Conservation (phyloP, 179 eudicot genomes). For the Nepenthes alata region DNA sequence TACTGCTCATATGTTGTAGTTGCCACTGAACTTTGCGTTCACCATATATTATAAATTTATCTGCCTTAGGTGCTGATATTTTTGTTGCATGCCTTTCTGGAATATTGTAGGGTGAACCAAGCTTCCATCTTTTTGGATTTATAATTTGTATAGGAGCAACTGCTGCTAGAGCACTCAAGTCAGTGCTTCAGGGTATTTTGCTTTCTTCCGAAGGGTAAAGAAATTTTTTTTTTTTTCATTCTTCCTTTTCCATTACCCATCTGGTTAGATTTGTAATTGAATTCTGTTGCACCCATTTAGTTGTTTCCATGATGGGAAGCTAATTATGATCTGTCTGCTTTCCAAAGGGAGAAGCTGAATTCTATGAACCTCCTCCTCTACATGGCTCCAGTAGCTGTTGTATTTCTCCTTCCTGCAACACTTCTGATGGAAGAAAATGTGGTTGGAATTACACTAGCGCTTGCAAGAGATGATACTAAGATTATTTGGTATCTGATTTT, state of each 20-base stretch:
- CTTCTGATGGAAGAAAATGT: slow-evolving; percentile 37
- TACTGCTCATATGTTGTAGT: neutral
- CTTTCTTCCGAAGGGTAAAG: slow-evolving; percentile 12
- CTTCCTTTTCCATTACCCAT: neutral
- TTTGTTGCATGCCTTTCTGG: neutral
- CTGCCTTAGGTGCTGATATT: neutral
- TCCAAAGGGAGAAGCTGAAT: slow-evolving; percentile 10
- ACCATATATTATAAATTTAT: neutral
- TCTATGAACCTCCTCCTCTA: slow-evolving; percentile 13
- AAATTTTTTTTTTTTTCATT: slow-evolving; percentile 3
- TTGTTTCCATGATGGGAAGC: neutral
- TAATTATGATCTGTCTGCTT: neutral
- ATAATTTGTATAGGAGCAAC: slow-evolving; percentile 13
- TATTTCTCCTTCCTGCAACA: slow-evolving; percentile 39
- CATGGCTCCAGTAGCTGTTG: slow-evolving; percentile 35
- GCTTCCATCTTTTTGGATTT: slow-evolving; percentile 13
- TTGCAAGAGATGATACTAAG: slow-evolving; percentile 30
- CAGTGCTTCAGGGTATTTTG: slow-evolving; percentile 11
- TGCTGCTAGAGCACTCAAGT: slow-evolving; percentile 14
- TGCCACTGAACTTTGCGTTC: neutral
- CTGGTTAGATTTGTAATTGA: neutral
- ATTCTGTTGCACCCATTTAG: neutral
- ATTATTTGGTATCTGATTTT: slow-evolving; percentile 36
- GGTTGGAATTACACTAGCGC: slow-evolving; percentile 34
- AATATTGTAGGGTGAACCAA: slow-evolving; percentile 8